Percentiles rank a stretch among this genome's conserved stretches.
Conservation (phyloP, 257 asterid genomes). For the Agastache rugosa region DNA sequence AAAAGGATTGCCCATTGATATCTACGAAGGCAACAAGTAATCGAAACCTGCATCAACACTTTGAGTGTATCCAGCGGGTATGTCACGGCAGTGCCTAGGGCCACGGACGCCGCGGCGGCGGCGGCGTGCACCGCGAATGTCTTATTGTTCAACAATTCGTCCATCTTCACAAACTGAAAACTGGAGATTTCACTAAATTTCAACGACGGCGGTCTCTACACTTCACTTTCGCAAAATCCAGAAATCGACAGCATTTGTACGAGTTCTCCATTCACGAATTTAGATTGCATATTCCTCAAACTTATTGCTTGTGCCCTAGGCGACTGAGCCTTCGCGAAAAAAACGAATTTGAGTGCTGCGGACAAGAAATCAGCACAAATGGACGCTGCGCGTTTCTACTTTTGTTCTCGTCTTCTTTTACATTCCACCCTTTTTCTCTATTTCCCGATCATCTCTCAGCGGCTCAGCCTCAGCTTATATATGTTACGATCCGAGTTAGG, state of each 20-base stretch:
- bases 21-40: neutral
- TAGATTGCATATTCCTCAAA: neutral
- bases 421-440: neutral
- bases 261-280: neutral
- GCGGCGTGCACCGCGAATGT: constrained; percentile 66
- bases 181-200: neutral
- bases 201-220: neutral
- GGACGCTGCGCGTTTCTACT: neutral
- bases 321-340: constrained; percentile 17
- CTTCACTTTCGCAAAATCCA: neutral
- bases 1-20: neutral
- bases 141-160: constrained; percentile 60
- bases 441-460: neutral
- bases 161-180: constrained; percentile 54
- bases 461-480: neutral
- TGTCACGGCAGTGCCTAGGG: constrained; percentile 59
- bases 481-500: neutral
- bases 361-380: neutral
- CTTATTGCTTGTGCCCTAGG: constrained; percentile 19
- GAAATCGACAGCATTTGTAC: neutral
- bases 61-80: constrained; percentile 91
- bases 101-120: constrained; percentile 74
- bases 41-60: constrained; percentile 74
- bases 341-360: neutral
- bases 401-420: neutral